Evolutionary conservation across 176 grass and related monocot species (phyloP).

Genomic region (Eleusine coracana): DNA sequence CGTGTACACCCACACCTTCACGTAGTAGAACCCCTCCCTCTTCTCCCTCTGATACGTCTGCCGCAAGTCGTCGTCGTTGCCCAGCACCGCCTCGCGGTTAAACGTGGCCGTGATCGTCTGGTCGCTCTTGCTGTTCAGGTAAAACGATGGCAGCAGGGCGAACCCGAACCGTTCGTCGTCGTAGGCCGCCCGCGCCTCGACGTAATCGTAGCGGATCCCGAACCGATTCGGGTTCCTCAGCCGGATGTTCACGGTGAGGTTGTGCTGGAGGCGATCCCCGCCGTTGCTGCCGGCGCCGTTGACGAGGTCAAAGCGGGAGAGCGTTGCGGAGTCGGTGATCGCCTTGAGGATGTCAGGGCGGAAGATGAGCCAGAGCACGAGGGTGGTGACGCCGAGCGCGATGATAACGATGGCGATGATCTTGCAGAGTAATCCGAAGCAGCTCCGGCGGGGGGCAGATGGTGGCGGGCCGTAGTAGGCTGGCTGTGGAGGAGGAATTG

Average conservation of each 20-base stretch:
- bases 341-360: slow-evolving; percentile 53
- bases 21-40: slow-evolving; percentile 59
- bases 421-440: slow-evolving; percentile 49
- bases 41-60: slow-evolving; percentile 63
- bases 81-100: background rate
- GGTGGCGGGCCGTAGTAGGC: slow-evolving; percentile 35
- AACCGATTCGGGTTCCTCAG: slow-evolving; percentile 64
- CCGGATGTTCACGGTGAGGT: slow-evolving; percentile 59
- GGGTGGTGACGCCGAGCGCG: slow-evolving; percentile 32
- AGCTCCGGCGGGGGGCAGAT: background rate
- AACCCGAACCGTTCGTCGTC: slow-evolving; percentile 56
- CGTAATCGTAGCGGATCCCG: slow-evolving; percentile 55
- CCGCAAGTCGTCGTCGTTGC: slow-evolving; percentile 30
- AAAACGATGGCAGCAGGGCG: slow-evolving; percentile 49
- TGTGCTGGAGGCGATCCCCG: slow-evolving; percentile 41
- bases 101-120: slow-evolving; percentile 38
- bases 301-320: slow-evolving; percentile 56
- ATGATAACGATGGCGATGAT: slow-evolving; percentile 29
- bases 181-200: slow-evolving; percentile 54
- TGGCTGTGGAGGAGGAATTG: slow-evolving; percentile 45
- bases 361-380: slow-evolving; percentile 66
- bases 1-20: slow-evolving; percentile 58
- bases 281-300: background rate
- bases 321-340: slow-evolving; percentile 47
- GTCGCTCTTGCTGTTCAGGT: slow-evolving; percentile 58